Evolutionary conservation across 1,139 yeast species (phyloP).

Genomic region (Scheffersomyces stambukii): DNA sequence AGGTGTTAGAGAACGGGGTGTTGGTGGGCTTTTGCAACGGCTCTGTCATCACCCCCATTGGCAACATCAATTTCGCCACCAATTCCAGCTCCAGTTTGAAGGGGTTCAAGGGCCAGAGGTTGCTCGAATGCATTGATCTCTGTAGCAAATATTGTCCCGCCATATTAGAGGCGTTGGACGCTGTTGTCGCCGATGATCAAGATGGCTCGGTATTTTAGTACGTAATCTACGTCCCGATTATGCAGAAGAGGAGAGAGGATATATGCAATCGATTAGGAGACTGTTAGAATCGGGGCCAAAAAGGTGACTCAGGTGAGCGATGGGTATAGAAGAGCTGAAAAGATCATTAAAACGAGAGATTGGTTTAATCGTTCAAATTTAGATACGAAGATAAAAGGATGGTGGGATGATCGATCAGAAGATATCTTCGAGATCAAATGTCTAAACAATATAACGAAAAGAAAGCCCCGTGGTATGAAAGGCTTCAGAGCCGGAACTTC

Average conservation of each 20-base stretch:
- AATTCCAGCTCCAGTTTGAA: constrained; percentile 38
- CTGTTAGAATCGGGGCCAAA: too few species aligned
- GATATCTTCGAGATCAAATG: too few species aligned
- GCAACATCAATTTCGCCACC: constrained; percentile 49
- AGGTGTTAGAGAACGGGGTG: constrained; percentile 79
- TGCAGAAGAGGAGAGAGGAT: not conserved
- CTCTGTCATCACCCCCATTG: constrained; percentile 60
- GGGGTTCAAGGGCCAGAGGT: constrained; percentile 28
- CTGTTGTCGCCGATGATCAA: constrained; percentile 35
- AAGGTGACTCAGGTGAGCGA: too few species aligned
- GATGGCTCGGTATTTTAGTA: constrained; percentile 17
- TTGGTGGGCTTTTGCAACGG: constrained; percentile 67
- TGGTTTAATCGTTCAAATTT: too few species aligned
- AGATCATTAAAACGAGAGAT: too few species aligned
- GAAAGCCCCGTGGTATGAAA: too few species aligned
- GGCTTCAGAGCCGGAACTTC: too few species aligned
- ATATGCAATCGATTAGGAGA: not conserved
- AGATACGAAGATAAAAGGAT: too few species aligned
- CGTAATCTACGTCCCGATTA: too few species aligned
- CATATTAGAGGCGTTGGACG: constrained; percentile 36
- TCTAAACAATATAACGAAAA: too few species aligned
- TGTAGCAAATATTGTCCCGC: constrained; percentile 34
- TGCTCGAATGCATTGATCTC: constrained; percentile 26
- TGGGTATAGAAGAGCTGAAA: too few species aligned
- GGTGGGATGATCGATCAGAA: too few species aligned